A percentile compares a stretch with the other conserved stretches of the same genome.
Evolutionary conservation across 2,329 filamentous ascomycete species (phyloP).

Genomic region (Cytospora piceicola): DNA sequence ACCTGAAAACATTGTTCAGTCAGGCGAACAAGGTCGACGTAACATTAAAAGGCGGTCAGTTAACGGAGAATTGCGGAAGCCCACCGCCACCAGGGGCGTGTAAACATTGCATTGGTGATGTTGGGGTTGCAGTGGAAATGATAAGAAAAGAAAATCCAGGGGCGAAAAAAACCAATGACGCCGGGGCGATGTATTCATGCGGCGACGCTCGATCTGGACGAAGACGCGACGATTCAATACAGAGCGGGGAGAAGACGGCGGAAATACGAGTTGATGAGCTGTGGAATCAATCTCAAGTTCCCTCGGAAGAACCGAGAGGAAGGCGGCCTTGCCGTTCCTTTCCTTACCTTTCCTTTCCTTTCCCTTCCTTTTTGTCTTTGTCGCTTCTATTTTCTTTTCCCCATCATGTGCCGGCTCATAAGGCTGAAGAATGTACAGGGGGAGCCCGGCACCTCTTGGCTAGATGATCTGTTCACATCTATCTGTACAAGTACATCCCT

Average conservation of each 20-base stretch:
- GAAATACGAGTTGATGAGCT: neutral
- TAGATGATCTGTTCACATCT: no score
- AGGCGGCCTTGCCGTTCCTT: neutral
- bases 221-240: neutral
- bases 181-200: conserved; percentile 1
- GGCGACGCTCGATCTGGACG: neutral
- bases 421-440: conserved; percentile 22
- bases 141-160: conserved; percentile 4
- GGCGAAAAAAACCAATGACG: neutral
- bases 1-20: conserved; percentile 20
- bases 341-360: neutral
- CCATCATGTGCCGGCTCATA: conserved; percentile 10
- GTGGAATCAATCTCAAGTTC: no score
- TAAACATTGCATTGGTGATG: neutral
- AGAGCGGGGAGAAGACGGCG: neutral
- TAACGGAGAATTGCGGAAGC: neutral
- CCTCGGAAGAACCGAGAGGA: no score
- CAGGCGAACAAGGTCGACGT: conserved; percentile 13
- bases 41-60: conserved; percentile 18
- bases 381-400: neutral
- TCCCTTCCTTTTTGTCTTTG: no score
- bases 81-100: neutral
- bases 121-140: neutral
- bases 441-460: conserved; percentile 4
- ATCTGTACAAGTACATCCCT: neutral